These are phyloP conservation scores for Coccomyxa sp. DNA, from an alignment of 139 green algal species.

Conservation along the genomic window DNA sequence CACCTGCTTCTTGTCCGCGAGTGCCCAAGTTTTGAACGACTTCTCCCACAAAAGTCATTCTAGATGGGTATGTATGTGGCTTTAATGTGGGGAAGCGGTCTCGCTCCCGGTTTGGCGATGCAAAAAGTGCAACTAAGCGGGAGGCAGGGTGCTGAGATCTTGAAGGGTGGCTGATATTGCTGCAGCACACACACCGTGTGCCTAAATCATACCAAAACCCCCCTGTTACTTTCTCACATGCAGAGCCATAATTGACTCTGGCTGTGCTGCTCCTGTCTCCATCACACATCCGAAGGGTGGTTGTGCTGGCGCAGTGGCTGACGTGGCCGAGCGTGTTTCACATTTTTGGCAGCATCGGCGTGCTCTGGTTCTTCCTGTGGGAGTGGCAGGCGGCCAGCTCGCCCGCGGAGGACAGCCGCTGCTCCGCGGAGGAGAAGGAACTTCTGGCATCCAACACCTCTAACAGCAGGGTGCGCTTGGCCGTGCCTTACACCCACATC, in stretches of 20 bases:
- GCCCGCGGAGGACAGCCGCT: conserved; percentile 54
- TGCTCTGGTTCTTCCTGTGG: conserved; percentile 66
- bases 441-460: conserved; percentile 38
- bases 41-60: neutral
- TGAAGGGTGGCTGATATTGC: too few relatives aligned
- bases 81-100: too few relatives aligned
- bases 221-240: too few relatives aligned
- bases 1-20: neutral
- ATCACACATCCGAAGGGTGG: too few relatives aligned
- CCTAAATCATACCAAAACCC: too few relatives aligned
- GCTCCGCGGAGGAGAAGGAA: conserved; percentile 40
- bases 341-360: conserved; percentile 83
- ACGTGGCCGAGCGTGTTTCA: conserved; percentile 94
- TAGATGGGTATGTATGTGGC: neutral
- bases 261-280: too few relatives aligned
- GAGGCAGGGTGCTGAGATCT: too few relatives aligned
- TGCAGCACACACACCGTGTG: too few relatives aligned
- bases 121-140: too few relatives aligned
- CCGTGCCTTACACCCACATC: neutral
- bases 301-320: conserved; percentile 11
- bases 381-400: conserved; percentile 39
- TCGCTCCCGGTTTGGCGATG: too few relatives aligned
- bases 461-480: neutral
- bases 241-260: too few relatives aligned
- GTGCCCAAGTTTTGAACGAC: neutral